Conservation (phyloP, 169 alveolate species). For the Babesia gibsoni region DNA sequence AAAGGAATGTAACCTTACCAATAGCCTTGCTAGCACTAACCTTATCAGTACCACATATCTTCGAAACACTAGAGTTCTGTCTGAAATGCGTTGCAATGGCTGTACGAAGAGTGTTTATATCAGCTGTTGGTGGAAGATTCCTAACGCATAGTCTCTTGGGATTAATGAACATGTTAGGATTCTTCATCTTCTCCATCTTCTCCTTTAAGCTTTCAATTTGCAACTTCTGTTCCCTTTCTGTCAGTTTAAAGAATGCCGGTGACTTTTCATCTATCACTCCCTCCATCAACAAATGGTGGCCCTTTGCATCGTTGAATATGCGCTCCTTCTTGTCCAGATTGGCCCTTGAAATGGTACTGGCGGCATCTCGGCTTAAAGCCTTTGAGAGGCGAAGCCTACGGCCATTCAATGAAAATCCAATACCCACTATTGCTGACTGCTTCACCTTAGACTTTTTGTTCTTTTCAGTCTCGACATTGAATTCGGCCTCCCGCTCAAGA, state of each 20-base stretch:
- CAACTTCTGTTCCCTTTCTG: conserved; percentile 19
- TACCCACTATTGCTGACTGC: conserved; percentile 28
- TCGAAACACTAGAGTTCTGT: background rate
- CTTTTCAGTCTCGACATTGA: background rate
- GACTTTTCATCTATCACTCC: conserved; percentile 49
- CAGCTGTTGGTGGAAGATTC: conserved; percentile 50
- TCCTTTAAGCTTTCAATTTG: conserved; percentile 15
- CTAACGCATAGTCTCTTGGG: conserved; percentile 60
- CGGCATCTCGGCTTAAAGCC: conserved; percentile 54
- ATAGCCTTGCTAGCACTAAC: conserved; percentile 39
- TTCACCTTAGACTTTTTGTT: background rate
- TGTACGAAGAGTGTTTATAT: conserved; percentile 38
- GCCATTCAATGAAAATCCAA: conserved; percentile 57
- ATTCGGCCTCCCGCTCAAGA: conserved; percentile 39
- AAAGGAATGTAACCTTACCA: conserved; percentile 38
- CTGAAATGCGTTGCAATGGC: conserved; percentile 43
- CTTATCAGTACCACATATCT: conserved; percentile 20
- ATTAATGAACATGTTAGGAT: conserved; percentile 57
- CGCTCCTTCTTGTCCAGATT: background rate
- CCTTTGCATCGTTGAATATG: conserved; percentile 9
- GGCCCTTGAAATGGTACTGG: conserved; percentile 10
- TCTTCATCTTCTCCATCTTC: conserved; percentile 52
- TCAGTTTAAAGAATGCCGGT: conserved; percentile 43
- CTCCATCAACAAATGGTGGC: conserved; percentile 43
- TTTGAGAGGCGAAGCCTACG: conserved; percentile 32